A percentile compares a stretch with the other conserved stretches of the same genome.
phyloP scores from a whole-genome alignment of 768 basidiomycete genomes.

The Cytidiella melzeri region DNA sequence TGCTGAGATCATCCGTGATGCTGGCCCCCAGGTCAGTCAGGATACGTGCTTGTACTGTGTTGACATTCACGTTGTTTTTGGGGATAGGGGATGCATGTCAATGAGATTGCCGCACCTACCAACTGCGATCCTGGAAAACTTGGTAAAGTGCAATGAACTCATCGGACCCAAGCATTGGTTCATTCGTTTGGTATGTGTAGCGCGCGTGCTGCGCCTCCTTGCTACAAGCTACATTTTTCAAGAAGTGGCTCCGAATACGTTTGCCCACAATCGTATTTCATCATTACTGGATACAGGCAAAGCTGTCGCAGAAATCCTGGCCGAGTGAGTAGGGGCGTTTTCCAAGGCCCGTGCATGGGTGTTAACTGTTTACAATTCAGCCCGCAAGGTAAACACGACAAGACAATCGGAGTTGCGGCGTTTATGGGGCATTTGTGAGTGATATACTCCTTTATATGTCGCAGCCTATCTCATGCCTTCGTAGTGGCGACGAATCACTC shows the following conservation, averaged over 20 bases:
- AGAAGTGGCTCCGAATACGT: constrained; percentile 27
- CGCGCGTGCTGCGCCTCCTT: constrained; percentile 25
- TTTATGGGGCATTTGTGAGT: constrained; percentile 8
- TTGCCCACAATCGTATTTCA: constrained; percentile 23
- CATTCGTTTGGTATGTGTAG: constrained; percentile 5
- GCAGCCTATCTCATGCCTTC: neutral
- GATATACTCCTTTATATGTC: neutral
- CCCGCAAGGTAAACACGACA: constrained; percentile 18
- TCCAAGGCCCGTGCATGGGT: too few species aligned
- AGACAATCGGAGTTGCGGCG: constrained; percentile 4
- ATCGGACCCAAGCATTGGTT: neutral
- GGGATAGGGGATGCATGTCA: constrained; percentile 26
- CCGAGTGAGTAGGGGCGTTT: neutral
- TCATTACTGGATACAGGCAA: constrained; percentile 17
- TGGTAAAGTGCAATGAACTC: too few species aligned
- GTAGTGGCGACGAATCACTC: constrained; percentile 16
- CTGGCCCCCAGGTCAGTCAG: constrained; percentile 22
- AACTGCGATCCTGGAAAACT: too few species aligned
- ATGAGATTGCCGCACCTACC: constrained; percentile 21
- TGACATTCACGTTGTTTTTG: too few species aligned
- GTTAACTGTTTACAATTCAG: too few species aligned
- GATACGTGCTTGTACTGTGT: too few species aligned
- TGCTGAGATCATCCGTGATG: constrained; percentile 26
- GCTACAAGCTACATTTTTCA: constrained; percentile 25
- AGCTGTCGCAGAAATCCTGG: constrained; percentile 4